Percentiles rank a stretch among this genome's conserved stretches.
phyloP scores from a whole-genome alignment of 345 rosid genomes.

The Syzygium grande region DNA sequence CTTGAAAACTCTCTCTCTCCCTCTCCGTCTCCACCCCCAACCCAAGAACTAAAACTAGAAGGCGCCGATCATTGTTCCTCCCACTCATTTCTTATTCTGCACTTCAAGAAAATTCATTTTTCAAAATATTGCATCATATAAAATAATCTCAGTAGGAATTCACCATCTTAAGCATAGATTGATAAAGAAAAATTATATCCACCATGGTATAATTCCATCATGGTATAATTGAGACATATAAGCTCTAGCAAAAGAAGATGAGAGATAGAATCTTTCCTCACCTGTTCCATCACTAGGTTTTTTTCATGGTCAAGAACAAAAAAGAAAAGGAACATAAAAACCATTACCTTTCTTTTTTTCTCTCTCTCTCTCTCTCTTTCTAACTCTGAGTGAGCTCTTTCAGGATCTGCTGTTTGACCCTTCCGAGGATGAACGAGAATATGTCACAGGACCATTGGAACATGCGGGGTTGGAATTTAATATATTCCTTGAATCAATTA shows the following conservation, averaged over 20 bases:
- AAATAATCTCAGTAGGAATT: background rate
- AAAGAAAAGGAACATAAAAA: background rate
- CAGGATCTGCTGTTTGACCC: constrained; percentile 1
- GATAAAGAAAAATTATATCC: background rate
- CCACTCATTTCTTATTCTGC: background rate
- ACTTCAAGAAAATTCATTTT: background rate
- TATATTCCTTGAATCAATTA: background rate
- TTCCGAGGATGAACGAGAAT: background rate
- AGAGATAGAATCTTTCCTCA: background rate
- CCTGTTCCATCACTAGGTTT: background rate
- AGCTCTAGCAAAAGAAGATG: background rate
- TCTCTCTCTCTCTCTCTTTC: background rate
- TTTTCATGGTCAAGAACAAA: background rate
- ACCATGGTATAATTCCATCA: background rate
- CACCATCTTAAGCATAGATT: background rate
- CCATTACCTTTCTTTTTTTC: background rate
- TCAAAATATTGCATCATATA: background rate
- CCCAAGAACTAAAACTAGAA: background rate
- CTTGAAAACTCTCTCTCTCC: background rate
- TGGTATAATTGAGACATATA: background rate
- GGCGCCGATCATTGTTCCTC: background rate
- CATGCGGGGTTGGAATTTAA: background rate
- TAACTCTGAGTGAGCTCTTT: background rate
- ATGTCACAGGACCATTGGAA: background rate
- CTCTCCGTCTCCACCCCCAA: background rate